Evolutionary conservation across 1,284 basidiomycete species (phyloP).

Genomic region (Heterobasidion occidentale): DNA sequence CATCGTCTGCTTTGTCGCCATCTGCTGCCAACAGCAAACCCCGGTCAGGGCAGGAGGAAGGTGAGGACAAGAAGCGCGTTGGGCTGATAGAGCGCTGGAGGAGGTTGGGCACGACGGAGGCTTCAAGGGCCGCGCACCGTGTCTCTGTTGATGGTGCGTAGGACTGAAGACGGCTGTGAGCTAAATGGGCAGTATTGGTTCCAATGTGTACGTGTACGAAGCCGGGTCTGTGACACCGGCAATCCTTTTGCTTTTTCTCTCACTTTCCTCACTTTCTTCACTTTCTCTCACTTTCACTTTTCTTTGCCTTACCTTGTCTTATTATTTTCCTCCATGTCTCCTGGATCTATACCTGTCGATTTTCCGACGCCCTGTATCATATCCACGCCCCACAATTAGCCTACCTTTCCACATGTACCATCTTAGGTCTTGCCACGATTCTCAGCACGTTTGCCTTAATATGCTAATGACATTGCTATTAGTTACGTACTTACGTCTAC

Average conservation of each 20-base stretch:
- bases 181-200: background rate
- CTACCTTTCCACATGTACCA: too few relatives aligned
- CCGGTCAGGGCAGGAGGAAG: slow-evolving; percentile 12
- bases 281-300: too few relatives aligned
- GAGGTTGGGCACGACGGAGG: slow-evolving; percentile 4
- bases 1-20: slow-evolving; percentile 2
- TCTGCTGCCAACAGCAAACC: background rate
- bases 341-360: background rate
- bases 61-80: slow-evolving; percentile 20
- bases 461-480: too few relatives aligned
- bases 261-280: too few relatives aligned
- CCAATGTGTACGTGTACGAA: background rate
- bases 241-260: background rate
- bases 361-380: too few relatives aligned
- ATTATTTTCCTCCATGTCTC: background rate
- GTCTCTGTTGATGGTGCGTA: slow-evolving; percentile 10
- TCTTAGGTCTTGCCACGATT: too few relatives aligned
- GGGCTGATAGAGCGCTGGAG: slow-evolving; percentile 9
- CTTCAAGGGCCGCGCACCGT: slow-evolving; percentile 7
- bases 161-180: background rate
- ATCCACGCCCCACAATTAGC: too few relatives aligned
- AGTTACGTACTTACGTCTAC: too few relatives aligned
- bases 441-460: too few relatives aligned
- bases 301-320: background rate
- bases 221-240: background rate